phyloP scores from a whole-genome alignment of 192 early-diverging fungal genomes.

The Entomortierella parvispora region DNA sequence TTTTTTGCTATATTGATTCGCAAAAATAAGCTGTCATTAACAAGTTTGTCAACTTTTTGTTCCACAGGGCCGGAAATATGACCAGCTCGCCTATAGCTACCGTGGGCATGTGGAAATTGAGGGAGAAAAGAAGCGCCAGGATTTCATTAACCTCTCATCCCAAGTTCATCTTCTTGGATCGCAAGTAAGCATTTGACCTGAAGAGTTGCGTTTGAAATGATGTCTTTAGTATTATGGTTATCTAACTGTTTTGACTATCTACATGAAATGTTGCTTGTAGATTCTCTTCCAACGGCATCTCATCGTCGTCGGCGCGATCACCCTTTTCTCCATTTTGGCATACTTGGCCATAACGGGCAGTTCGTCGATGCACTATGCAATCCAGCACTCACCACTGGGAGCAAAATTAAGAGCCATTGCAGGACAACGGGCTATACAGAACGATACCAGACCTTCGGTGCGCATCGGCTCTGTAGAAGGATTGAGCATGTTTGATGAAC shows the following conservation, averaged over 20 bases:
- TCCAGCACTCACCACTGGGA: conserved; percentile 43
- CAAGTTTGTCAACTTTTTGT: background rate
- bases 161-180: conserved; percentile 59
- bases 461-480: conserved; percentile 46
- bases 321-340: conserved; percentile 46
- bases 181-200: conserved; percentile 34
- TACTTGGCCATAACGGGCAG: conserved; percentile 56
- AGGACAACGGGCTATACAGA: conserved; percentile 4
- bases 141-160: conserved; percentile 50
- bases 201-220: too few species aligned
- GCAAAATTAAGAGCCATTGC: conserved; percentile 45
- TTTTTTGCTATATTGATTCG: too few species aligned
- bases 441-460: conserved; percentile 20
- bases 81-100: conserved; percentile 54
- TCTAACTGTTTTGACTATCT: background rate
- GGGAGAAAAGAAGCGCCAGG: conserved; percentile 51
- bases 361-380: conserved; percentile 48
- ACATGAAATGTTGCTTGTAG: conserved; percentile 9
- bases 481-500: conserved; percentile 25
- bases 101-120: conserved; percentile 52
- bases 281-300: conserved; percentile 58
- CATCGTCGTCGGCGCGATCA: conserved; percentile 45
- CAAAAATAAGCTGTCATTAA: too few species aligned
- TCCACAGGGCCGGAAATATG: conserved; percentile 59
- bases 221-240: background rate